Evolutionary conservation across 2,329 filamentous ascomycete genomes (phyloP), one percentile per base, ranked within the genome.

Genomic region (Fusarium buharicum): DNA sequence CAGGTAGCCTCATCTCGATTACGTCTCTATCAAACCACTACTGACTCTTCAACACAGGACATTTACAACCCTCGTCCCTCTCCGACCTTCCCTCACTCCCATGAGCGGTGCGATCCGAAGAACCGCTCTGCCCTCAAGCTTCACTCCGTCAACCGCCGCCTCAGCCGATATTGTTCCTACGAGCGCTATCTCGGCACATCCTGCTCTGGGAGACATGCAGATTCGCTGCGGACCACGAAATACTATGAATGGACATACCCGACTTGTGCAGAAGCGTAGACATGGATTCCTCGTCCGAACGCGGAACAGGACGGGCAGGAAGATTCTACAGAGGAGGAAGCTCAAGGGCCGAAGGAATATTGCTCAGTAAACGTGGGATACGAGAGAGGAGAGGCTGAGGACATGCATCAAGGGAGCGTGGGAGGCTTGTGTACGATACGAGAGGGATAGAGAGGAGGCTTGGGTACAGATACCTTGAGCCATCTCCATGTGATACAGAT

Each of bases 201-300:
- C 84, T 27, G 81, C 82, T 9, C 74, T 86, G n/a, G 73, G 71
- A 6, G 79, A 75, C 43, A 73, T 74, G 72, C 84, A 86, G 75
- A 76, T 86, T 62, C 82, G 85, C 51, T 87, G 81, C 76, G 85
- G 83, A 2, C 85, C 84, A 43, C 81, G 84, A 56, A 80, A 84
- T 69, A 87, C 83, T 28, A 82, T 86, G 82, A 80, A 82, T 51
- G 75, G 79, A 45, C 75, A 80, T 51, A 85, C 81, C 50, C 79
- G 85, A 31, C 75, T 87, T 50, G 73, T 86, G 13, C 83, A 86
- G 74, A 87, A 87, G 79, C 79, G 85, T 20, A 79, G 84, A 64
- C 81, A 83, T 63, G 86, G 85, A 1, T 88, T 86, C 67, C 72
- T 88, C 43, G 79, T 77, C 64, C 77, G 85, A 33, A 73, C 80